Evolutionary conservation across 2,329 filamentous ascomycete species (phyloP), one percentile per base, ranked within the genome.

Genomic region (Penicillium sclerotigenum): DNA sequence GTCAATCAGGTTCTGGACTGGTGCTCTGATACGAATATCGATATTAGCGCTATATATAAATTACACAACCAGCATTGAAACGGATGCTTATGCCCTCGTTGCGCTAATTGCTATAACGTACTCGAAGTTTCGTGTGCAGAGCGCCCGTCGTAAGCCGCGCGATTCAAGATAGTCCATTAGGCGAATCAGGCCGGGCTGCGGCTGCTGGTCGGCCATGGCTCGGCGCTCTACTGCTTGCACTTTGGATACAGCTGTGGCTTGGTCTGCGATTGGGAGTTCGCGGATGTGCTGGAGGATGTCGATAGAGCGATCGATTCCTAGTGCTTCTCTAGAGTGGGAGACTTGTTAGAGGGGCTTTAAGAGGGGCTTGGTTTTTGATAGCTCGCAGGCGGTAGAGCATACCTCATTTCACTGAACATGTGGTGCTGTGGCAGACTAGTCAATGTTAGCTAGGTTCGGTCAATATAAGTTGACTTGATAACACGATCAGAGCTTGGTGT

Each of bases 41-140:
- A 16, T 13, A 16, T 58, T 36, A 53, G 42, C n/a, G 14, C n/a
- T 26, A 3, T 40, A 20, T 54, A 34, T 9, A 29, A 0, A 51
- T 34, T 18, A 36, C 2, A n/a, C 8, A 16, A 18, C 16, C 5
- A 1, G 47, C 42, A 45, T 36, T 2, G 4, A 45, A 20, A 29
- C 24, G 22, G 41, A 54, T 26, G 42, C 2, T 38, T 28, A 20
- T 14, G 22, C 31, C 26, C 42, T 20, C 7, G 10, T 20, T 13
- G 26, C 8, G 16, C 5, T 18, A 8, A 26, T 36, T 11, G 14
- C 24, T 52, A n/a, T 14, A 34, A 70, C 76, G 43, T 72, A 82
- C 78, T 93, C 90, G 68, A 97, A 97, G 77, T 99, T 97, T 68
- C 94, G 83, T 2, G 94, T 97, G 76, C 92, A 97, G 61, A 97